Base-by-base conservation (phyloP, 441 rosid species). In the Arabidopsis hybrid region DNA sequence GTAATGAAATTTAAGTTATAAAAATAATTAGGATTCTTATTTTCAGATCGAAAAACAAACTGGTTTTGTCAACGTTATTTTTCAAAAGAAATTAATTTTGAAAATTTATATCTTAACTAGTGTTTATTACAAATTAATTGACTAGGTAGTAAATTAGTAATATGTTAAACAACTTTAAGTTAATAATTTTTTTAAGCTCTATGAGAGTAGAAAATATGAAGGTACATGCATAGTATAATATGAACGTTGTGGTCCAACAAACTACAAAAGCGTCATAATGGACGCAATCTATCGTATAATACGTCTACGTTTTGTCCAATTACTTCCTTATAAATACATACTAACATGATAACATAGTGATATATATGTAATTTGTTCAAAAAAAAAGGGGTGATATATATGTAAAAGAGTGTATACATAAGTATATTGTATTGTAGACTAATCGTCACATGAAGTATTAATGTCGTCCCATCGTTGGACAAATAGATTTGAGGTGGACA, bases 401-500 rank as follows among this genome's bases (percentile, higher is more conserved):
- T 21, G 26, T 21, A 18, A 21, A 60, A 42, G 39, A 8, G 50
- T 60, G 35, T 60, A 12, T 60, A 40, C 14, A 60, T 18, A 18
- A 60, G 32, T 4, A 31, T 31, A 31, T 31, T 31, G 32, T 64
- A 70, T 56, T 38, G 66, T 46, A 63, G 38, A 64, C 65, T 56
- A 63, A 64, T 69, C 53, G 60, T 69, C 71, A 76, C 65, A 76
- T 69, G 79, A 76, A 63, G 75, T 70, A 58, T 71, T 58, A 70
- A 65, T 71, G 76, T 77, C 72, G 67, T 77, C 71, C 49, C 57
- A 71, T 77, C 68, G 62, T 34, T 58, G 16, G 68, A 76, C 76
- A 76, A 70, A 64, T 60, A 75, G 67, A 76, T 63, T 76, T 76
- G 71, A 70, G 60, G 75, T 70, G 53, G 75, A 70, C 56, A 70